Evolutionary conservation across 2,329 filamentous ascomycete genomes (phyloP).

Genomic region (Davidsoniella neocaledoniae): DNA sequence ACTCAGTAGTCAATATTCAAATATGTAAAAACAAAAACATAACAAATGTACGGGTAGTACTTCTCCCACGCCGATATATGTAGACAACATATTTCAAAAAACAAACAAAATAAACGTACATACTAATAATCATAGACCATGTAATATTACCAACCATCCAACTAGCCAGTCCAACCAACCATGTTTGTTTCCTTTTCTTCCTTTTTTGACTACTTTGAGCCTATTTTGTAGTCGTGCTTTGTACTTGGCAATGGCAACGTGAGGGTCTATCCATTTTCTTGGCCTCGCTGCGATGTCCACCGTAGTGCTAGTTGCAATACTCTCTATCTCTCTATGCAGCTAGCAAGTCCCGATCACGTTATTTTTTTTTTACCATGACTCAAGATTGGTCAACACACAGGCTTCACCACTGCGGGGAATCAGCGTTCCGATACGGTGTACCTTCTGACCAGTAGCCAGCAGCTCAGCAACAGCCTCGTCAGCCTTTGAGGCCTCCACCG

Average conservation of each 20-base stretch:
- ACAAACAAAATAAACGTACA: neutral
- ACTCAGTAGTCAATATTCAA: too few species aligned
- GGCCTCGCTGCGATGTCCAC: neutral
- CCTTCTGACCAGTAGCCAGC: constrained; percentile 53
- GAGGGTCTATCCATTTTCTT: neutral
- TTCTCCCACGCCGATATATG: too few species aligned
- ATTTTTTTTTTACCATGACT: constrained; percentile 9
- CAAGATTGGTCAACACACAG: constrained; percentile 12
- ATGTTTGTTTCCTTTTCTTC: neutral
- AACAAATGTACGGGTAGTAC: too few species aligned
- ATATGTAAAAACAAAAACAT: too few species aligned
- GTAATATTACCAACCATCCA: neutral
- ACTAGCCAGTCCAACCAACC: neutral
- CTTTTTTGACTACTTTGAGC: neutral
- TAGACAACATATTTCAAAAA: neutral
- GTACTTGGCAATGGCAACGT: neutral
- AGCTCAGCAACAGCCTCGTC: constrained; percentile 43
- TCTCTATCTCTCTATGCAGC: neutral
- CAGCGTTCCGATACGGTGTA: constrained; percentile 60
- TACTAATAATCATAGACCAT: neutral
- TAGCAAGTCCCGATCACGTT: too few species aligned
- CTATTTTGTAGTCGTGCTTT: neutral
- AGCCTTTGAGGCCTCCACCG: constrained; percentile 50
- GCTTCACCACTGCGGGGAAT: constrained; percentile 32
- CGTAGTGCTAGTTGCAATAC: neutral